Conservation (phyloP, 345 rosid species). For the Brassica rapa region DNA sequence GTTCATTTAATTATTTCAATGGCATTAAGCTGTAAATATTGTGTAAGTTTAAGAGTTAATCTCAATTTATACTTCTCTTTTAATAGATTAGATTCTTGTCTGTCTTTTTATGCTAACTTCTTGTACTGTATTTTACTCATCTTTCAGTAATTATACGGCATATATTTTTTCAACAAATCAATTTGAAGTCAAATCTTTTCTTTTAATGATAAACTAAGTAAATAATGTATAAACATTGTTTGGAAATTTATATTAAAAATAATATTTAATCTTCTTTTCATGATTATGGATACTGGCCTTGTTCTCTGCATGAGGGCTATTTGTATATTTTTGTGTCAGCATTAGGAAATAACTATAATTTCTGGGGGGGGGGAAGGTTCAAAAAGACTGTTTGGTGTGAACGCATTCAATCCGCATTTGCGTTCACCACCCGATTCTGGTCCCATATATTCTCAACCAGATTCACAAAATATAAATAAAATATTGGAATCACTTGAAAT, state of each 20-base stretch:
- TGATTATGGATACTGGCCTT: conserved; percentile 3
- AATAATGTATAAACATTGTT: neutral
- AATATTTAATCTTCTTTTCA: neutral
- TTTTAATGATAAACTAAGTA: neutral
- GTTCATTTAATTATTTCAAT: no score
- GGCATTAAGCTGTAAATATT: no score
- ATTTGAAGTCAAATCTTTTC: neutral
- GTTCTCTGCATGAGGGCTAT: neutral
- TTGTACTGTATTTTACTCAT: neutral
- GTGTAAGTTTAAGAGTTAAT: no score
- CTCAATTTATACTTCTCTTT: no score
- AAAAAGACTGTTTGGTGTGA: conserved; percentile 1
- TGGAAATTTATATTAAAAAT: neutral
- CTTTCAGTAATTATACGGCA: neutral
- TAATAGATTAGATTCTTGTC: no score
- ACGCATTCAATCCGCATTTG: conserved; percentile 26
- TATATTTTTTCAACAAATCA: neutral
- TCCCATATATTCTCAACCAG: conserved; percentile 25
- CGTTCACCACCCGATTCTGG: conserved; percentile 23
- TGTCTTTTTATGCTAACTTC: neutral
- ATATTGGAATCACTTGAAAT: neutral
- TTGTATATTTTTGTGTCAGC: neutral
- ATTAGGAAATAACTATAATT: no score
- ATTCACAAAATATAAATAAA: neutral
- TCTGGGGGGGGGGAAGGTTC: neutral